phyloP scores from a whole-genome alignment of 2,329 filamentous ascomycete species.

The Cladosporium sp. region DNA sequence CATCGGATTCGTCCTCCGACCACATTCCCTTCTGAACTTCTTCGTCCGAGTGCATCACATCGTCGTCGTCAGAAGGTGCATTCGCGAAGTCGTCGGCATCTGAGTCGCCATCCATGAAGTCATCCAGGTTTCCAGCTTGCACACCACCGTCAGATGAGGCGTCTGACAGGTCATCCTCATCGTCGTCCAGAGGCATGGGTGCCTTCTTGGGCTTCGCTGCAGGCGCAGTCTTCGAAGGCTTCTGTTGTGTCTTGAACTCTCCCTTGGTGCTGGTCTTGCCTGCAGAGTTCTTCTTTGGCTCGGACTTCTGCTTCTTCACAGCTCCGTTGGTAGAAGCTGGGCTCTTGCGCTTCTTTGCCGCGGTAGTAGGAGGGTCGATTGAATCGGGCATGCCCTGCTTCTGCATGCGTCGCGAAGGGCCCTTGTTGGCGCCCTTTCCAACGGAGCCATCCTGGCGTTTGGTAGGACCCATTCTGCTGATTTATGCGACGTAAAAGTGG shows the following conservation, averaged over 20 bases:
- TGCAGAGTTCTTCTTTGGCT: slow-evolving; percentile 35
- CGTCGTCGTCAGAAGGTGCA: slow-evolving; percentile 38
- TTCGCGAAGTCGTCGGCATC: slow-evolving; percentile 31
- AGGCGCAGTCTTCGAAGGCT: slow-evolving; percentile 21
- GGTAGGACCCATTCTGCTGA: background rate
- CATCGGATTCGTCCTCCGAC: slow-evolving; percentile 85
- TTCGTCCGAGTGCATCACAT: slow-evolving; percentile 64
- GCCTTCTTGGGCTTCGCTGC: slow-evolving; percentile 33
- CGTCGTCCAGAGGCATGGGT: slow-evolving; percentile 28
- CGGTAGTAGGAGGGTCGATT: slow-evolving; percentile 68
- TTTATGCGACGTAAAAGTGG: background rate
- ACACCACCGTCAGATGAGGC: slow-evolving; percentile 45
- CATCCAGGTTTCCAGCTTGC: slow-evolving; percentile 23
- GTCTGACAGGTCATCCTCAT: slow-evolving; percentile 32
- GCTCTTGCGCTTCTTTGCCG: slow-evolving; percentile 79
- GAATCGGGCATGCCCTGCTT: slow-evolving; percentile 86
- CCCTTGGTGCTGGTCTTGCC: slow-evolving; percentile 28
- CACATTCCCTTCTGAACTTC: slow-evolving; percentile 66
- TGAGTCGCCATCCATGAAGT: slow-evolving; percentile 29
- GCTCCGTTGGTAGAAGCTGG: slow-evolving; percentile 53
- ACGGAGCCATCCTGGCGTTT: slow-evolving; percentile 7
- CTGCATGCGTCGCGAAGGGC: slow-evolving; percentile 69
- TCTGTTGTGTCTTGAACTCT: slow-evolving; percentile 28
- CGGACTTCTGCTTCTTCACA: slow-evolving; percentile 63
- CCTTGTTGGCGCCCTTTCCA: slow-evolving; percentile 1